Percentiles rank a stretch among this genome's conserved stretches.
Conservation (phyloP, 331 rosid genomes). For the Malus hybrid region DNA sequence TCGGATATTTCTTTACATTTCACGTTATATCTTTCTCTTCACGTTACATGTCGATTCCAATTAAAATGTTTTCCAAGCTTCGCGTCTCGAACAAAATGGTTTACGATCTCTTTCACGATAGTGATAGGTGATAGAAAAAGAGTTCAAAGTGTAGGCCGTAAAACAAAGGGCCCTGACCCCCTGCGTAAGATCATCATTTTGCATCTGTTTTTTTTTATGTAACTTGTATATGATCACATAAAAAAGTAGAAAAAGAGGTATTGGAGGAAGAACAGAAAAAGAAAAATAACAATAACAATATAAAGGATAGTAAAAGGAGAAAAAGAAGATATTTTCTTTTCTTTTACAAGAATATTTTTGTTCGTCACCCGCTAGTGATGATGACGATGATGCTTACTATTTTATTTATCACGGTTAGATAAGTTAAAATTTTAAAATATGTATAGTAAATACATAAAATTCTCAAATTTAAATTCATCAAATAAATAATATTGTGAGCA, state of each 20-base stretch:
- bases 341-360: not conserved
- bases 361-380: fast-evolving
- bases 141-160: not conserved
- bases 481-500: too few species aligned
- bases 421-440: too few species aligned
- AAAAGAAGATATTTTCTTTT: not conserved
- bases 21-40: not conserved
- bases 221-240: not conserved
- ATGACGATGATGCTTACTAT: fast-evolving
- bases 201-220: not conserved
- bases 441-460: fast-evolving
- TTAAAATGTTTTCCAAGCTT: not conserved
- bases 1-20: not conserved
- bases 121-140: constrained; percentile 25
- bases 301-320: not conserved
- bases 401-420: fast-evolving
- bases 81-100: constrained; percentile 15
- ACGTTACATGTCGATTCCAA: too few species aligned
- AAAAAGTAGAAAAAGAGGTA: not conserved
- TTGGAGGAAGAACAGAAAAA: not conserved
- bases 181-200: constrained; percentile 11
- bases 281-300: not conserved
- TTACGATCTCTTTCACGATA: constrained; percentile 50
- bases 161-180: constrained; percentile 23
- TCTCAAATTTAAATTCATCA: too few species aligned